These are phyloP conservation scores for Pistacia integerrima DNA, from an alignment of 345 rosid genomes.

Conservation along the genomic window DNA sequence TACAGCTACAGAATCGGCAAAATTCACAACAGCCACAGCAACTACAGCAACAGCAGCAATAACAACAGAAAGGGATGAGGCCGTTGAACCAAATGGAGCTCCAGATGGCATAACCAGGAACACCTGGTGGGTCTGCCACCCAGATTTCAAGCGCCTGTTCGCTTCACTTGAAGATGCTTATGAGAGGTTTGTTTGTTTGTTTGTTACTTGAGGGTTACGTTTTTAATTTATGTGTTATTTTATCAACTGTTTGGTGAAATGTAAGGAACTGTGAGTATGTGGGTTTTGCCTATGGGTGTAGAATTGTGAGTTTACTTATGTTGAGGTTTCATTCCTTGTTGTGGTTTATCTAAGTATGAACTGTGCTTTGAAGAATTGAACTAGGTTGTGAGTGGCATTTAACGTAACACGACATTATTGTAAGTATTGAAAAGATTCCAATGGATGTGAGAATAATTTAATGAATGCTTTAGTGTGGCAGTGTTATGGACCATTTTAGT, in stretches of 20 bases:
- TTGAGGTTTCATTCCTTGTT: neutral
- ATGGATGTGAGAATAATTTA: neutral
- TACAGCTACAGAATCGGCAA: constrained; percentile 24
- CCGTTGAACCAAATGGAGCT: constrained; percentile 78
- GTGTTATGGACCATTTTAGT: neutral
- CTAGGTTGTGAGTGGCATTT: constrained; percentile 3
- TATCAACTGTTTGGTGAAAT: neutral
- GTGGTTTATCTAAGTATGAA: neutral
- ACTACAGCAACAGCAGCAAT: constrained; percentile 29
- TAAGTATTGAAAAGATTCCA: neutral
- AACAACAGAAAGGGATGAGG: constrained; percentile 60
- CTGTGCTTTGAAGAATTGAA: neutral
- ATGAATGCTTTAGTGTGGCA: constrained; percentile 3
- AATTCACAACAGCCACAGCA: constrained; percentile 22
- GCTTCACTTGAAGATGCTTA: constrained; percentile 88
- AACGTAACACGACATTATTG: neutral
- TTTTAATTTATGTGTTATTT: neutral
- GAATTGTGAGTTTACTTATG: neutral
- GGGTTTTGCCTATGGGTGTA: constrained; percentile 1
- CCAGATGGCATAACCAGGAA: constrained; percentile 95
- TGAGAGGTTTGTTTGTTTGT: constrained; percentile 60
- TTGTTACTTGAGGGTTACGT: neutral
- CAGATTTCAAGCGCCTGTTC: constrained; percentile 84
- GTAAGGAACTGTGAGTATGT: neutral
- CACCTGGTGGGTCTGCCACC: constrained; percentile 93